These are phyloP conservation scores for Serpula lacrymans DNA, from an alignment of 768 basidiomycete genomes.

Conservation along the genomic window DNA sequence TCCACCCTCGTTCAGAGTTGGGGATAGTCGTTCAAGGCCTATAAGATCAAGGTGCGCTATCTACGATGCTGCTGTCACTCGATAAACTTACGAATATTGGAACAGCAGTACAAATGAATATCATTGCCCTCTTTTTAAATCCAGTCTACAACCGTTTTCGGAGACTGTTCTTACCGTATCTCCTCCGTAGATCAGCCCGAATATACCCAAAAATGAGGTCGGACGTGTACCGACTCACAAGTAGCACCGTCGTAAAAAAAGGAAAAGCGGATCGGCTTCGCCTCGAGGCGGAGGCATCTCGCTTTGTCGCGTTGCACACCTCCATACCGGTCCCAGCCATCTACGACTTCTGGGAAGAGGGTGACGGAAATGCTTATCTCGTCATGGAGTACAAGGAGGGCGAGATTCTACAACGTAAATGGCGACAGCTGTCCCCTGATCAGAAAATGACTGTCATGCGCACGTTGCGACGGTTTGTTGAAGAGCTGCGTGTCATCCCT, in stretches of 20 bases:
- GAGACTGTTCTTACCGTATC: no score
- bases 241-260: no score
- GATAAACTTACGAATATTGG: no score
- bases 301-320: conserved; percentile 9
- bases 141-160: no score
- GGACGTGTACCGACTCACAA: neutral
- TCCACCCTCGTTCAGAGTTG: no score
- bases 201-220: neutral
- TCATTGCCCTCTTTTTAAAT: no score
- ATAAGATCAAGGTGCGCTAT: no score
- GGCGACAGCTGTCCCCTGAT: conserved; percentile 2
- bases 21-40: no score
- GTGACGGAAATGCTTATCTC: conserved; percentile 1
- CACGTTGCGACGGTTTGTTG: conserved; percentile 2
- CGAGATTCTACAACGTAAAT: conserved; percentile 1
- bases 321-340: conserved; percentile 12
- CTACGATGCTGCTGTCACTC: no score
- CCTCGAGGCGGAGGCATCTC: conserved; percentile 9
- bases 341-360: neutral
- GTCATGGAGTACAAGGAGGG: conserved; percentile 7
- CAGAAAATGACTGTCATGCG: conserved; percentile 1
- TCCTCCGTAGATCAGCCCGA: no score
- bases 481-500: conserved; percentile 5
- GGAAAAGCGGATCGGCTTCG: no score
- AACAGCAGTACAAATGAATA: no score